Percentiles rank a stretch among this genome's conserved stretches.
Evolutionary conservation across 2,329 filamentous ascomycete species (phyloP).

Genomic region (Graphilbum fragrans): DNA sequence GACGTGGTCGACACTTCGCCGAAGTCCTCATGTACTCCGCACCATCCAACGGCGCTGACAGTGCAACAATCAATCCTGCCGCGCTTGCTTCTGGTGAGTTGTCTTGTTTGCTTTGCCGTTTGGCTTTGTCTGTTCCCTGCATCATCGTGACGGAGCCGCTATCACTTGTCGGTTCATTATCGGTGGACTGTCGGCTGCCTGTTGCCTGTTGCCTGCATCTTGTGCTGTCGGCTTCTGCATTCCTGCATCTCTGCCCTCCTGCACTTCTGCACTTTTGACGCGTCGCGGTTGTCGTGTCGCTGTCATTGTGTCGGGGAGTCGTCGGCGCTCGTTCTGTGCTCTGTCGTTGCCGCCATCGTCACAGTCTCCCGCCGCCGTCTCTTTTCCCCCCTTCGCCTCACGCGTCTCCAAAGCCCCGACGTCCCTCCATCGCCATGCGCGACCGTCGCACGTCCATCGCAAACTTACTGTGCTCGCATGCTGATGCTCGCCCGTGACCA

Average conservation of each 20-base stretch:
- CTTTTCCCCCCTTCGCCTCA: background rate
- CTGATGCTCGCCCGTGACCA: conserved; percentile 4
- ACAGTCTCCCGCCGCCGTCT: background rate
- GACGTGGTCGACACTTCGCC: conserved; percentile 25
- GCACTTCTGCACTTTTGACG: too few relatives aligned
- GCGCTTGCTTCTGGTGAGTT: conserved; percentile 68
- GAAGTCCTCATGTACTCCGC: conserved; percentile 44
- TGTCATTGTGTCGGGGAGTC: too few relatives aligned
- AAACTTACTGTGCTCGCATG: conserved; percentile 1
- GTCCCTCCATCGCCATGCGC: conserved; percentile 2
- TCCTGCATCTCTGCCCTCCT: too few relatives aligned
- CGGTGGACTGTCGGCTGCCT: too few relatives aligned
- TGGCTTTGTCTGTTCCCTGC: background rate
- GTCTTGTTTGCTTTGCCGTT: conserved; percentile 4
- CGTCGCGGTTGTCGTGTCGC: too few relatives aligned
- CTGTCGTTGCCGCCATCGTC: too few relatives aligned
- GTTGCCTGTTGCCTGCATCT: too few relatives aligned
- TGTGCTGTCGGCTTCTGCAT: too few relatives aligned
- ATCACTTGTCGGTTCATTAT: too few relatives aligned
- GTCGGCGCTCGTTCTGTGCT: background rate
- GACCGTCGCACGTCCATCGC: conserved; percentile 16
- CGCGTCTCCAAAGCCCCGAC: background rate
- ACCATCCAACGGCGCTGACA: conserved; percentile 64
- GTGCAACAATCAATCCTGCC: conserved; percentile 84
- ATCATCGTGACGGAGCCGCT: too few relatives aligned